A percentile compares a stretch with the other conserved stretches of the same genome.
Conservation (phyloP, 306 rosid species). For the Cucurbita ficifolia region DNA sequence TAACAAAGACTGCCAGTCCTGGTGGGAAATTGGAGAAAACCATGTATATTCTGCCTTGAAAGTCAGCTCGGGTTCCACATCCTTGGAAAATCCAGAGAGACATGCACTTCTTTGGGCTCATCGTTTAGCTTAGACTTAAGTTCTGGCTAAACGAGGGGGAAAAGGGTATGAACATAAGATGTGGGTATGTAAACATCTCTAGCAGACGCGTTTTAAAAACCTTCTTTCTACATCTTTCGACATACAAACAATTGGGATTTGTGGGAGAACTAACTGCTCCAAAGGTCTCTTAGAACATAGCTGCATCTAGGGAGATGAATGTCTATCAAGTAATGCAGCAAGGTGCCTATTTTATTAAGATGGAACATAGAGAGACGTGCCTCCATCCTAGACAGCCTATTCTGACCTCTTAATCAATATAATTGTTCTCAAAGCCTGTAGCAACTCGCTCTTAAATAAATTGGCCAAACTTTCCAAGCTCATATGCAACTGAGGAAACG, state of each 20-base stretch:
- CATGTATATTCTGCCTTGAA: background rate
- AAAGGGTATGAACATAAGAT: background rate
- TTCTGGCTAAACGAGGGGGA: background rate
- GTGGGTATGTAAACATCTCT: too few species aligned
- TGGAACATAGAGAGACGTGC: background rate
- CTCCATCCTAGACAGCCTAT: background rate
- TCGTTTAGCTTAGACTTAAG: background rate
- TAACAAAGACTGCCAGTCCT: background rate
- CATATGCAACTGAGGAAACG: conserved; percentile 3
- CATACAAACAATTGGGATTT: background rate
- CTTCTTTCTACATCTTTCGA: background rate
- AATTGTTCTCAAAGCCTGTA: background rate
- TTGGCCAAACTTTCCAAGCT: background rate
- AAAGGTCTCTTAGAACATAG: background rate
- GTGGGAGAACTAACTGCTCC: background rate
- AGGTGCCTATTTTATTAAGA: background rate
- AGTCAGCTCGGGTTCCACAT: background rate
- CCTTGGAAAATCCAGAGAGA: conserved; percentile 2
- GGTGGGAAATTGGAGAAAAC: background rate
- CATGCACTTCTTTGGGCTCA: background rate
- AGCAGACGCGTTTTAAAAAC: too few species aligned
- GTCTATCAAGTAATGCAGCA: background rate
- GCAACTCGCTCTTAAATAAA: background rate
- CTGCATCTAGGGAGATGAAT: background rate
- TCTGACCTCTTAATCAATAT: background rate